Evolutionary conservation across 2,329 filamentous ascomycete genomes (phyloP), one percentile per base, ranked within the genome.

Genomic region (Phyllosticta paracitricarpa): DNA sequence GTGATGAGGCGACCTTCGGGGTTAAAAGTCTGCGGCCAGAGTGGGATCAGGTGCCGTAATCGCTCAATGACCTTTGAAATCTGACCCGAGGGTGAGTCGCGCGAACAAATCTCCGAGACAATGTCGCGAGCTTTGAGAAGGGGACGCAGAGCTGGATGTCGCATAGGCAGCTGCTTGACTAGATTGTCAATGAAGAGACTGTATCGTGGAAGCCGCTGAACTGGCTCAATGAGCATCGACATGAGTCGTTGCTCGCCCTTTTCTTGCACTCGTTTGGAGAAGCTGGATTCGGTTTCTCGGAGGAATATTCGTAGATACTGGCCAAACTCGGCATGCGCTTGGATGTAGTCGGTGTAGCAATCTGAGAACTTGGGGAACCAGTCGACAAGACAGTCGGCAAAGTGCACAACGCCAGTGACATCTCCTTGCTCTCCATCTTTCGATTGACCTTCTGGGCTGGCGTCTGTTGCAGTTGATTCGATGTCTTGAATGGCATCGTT

Each of bases 171-270:
- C 63, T 89, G 91, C 66, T 87, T 86, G 56, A 94, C 84, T 70
- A 99, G 97, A 69, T 95, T 92, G 76, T 99, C 94, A 68, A 99
- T 97, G 70, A 97, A 88, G 40, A 99, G 80, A 69, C 91, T 97
- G 76, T 99, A 99, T 26, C 94, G 87, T 26, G 94, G 94, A 58
- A 99, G 81, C 58, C 94, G 84, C 73, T 99, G 94, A 0, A 99
- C 92, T 2, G 94, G 94, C 74, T 99, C 94, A 72, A 99, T 99
- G 60, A 99, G 82, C 64, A 94, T 83, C 3, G 94, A 97, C 56
- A 90, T 91, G 59, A 97, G 82, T 62, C 86, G 84, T 76, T 99
- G 94, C 72, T 97, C 94, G 61, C 94, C 93, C 2, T 88, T 88
- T 65, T 92, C 85, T 58, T 89, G 84, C 2, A 97, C 84, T 54